Percentiles rank a stretch among this genome's conserved stretches.
Conservation (phyloP, 2,329 filamentous ascomycete species). For the Paramyrothecium roridum region DNA sequence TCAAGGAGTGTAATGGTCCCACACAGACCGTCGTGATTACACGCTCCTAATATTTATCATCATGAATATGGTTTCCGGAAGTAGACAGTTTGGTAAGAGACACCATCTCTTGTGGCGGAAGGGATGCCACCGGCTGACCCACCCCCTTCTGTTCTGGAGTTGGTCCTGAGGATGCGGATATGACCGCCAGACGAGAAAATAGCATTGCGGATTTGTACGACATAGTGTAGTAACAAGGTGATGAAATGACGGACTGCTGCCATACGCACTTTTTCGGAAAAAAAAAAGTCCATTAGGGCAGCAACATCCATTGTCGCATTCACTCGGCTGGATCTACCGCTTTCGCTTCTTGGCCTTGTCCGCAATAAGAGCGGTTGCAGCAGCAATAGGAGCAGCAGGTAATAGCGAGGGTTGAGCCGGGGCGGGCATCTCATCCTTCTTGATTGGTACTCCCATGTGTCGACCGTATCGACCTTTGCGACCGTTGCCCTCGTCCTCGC, state of each 20-base stretch:
- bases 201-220: no score
- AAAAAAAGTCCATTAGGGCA: neutral
- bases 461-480: conserved; percentile 88
- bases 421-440: conserved; percentile 46
- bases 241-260: no score
- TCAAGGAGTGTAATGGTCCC: conserved; percentile 34
- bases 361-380: conserved; percentile 24
- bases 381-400: conserved; percentile 41
- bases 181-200: no score
- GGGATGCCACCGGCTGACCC: no score
- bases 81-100: neutral
- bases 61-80: conserved; percentile 15
- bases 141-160: no score
- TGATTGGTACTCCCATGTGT: conserved; percentile 66
- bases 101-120: neutral
- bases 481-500: conserved; percentile 96
- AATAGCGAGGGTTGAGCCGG: conserved; percentile 35
- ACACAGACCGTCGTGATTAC: conserved; percentile 34
- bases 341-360: conserved; percentile 64
- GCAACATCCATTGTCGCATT: neutral
- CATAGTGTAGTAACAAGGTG: no score
- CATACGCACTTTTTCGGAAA: no score
- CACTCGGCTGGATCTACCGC: conserved; percentile 34
- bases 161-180: no score
- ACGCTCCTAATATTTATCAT: conserved; percentile 25